phyloP scores from a whole-genome alignment of 2,329 filamentous ascomycete species.

The Fusarium verrucosum region DNA sequence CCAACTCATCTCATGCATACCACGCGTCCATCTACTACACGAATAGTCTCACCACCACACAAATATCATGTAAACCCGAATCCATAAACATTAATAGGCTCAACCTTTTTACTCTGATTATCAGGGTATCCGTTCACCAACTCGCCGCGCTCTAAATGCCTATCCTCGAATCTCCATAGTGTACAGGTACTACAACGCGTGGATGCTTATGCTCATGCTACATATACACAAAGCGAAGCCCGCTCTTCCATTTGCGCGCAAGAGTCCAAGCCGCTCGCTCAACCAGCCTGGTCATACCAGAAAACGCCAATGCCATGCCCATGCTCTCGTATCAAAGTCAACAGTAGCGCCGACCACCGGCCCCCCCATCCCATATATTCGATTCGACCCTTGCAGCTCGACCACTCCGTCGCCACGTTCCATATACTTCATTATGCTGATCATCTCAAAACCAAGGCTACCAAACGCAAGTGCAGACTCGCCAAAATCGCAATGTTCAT shows the following conservation, averaged over 20 bases:
- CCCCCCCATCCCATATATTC: slow-evolving; percentile 14
- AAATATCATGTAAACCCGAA: background rate
- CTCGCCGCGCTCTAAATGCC: slow-evolving; percentile 4
- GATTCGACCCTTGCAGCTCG: slow-evolving; percentile 7
- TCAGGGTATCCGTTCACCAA: slow-evolving; percentile 16
- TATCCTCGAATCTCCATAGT: slow-evolving; percentile 28
- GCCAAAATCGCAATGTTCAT: slow-evolving; percentile 43
- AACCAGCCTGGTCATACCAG: slow-evolving; percentile 34
- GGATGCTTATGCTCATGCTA: slow-evolving; percentile 27
- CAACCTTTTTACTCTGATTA: slow-evolving; percentile 24
- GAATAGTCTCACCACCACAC: background rate
- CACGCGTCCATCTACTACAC: background rate
- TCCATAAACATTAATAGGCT: slow-evolving; percentile 10
- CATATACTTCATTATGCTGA: slow-evolving; percentile 32
- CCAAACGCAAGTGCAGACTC: slow-evolving; percentile 37
- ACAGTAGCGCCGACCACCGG: slow-evolving; percentile 27
- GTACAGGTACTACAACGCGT: slow-evolving; percentile 38
- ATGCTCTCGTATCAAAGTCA: slow-evolving; percentile 43
- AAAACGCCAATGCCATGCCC: slow-evolving; percentile 52
- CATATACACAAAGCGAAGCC: slow-evolving; percentile 41
- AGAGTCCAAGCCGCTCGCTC: slow-evolving; percentile 13
- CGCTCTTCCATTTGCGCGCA: slow-evolving; percentile 33
- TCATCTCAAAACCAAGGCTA: slow-evolving; percentile 28
- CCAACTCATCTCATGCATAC: background rate
- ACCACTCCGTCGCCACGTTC: slow-evolving; percentile 1